Percentiles rank a stretch among this genome's conserved stretches.
phyloP scores from a whole-genome alignment of 2,329 filamentous ascomycete genomes.

The Fusarium falciforme region DNA sequence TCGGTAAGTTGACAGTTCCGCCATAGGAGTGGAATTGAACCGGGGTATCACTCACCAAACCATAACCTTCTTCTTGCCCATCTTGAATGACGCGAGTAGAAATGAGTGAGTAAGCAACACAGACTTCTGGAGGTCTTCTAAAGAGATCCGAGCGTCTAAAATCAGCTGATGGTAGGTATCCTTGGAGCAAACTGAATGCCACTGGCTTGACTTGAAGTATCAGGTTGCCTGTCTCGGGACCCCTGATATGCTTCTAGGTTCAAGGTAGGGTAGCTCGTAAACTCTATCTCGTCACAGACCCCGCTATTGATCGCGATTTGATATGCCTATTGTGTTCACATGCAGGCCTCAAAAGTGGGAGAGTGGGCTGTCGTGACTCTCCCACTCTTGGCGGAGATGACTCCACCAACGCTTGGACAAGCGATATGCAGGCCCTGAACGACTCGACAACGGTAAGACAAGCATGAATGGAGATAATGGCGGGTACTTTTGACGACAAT shows the following conservation, averaged over 20 bases:
- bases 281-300: background rate
- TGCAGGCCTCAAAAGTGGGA: constrained; percentile 1
- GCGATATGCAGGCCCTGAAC: background rate
- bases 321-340: background rate
- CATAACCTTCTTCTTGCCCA: constrained; percentile 53
- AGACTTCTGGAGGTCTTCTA: background rate
- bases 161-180: background rate
- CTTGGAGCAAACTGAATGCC: background rate
- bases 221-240: background rate
- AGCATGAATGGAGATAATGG: background rate
- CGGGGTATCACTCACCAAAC: constrained; percentile 25
- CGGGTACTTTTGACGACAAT: background rate
- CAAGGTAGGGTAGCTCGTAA: background rate
- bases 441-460: background rate
- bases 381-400: constrained; percentile 2
- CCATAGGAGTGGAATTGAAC: background rate
- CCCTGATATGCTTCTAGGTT: background rate
- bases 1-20: background rate
- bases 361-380: background rate
- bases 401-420: background rate
- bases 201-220: background rate
- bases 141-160: background rate
- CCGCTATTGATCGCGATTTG: background rate
- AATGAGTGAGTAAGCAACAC: background rate
- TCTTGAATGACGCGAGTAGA: constrained; percentile 12